Percentiles rank a stretch among this genome's conserved stretches.
Conservation (phyloP, 441 rosid genomes). For the Viola pubescens region DNA sequence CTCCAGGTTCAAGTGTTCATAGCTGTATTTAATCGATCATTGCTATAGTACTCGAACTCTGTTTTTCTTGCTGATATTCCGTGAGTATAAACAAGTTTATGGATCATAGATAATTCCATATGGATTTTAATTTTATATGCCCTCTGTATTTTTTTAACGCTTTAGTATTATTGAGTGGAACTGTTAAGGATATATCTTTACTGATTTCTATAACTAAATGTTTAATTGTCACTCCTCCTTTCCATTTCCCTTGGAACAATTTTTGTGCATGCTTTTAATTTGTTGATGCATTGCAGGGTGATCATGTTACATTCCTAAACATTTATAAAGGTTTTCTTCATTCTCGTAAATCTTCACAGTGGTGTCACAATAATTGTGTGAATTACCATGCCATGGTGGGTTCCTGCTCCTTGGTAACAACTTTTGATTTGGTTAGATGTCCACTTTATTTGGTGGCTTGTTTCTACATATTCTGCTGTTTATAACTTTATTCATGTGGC, state of each 20-base stretch:
- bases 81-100: neutral
- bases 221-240: no score
- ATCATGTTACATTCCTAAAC: conserved; percentile 81
- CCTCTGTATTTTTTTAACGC: neutral
- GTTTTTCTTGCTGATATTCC: neutral
- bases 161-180: neutral
- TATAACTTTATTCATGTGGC: neutral
- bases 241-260: no score
- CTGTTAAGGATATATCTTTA: neutral
- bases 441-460: neutral
- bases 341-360: conserved; percentile 69
- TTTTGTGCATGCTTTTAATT: neutral
- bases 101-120: neutral
- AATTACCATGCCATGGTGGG: conserved; percentile 84
- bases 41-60: neutral
- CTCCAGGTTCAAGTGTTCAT: neutral
- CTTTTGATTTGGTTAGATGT: conserved; percentile 9
- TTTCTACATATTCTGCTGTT: neutral
- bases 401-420: conserved; percentile 6
- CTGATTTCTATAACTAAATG: neutral
- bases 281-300: conserved; percentile 57
- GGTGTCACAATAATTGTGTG: conserved; percentile 78
- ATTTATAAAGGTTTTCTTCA: conserved; percentile 82
- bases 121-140: neutral
- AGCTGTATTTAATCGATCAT: neutral